phyloP scores from a whole-genome alignment of 345 rosid genomes.

The Syzygium grande region DNA sequence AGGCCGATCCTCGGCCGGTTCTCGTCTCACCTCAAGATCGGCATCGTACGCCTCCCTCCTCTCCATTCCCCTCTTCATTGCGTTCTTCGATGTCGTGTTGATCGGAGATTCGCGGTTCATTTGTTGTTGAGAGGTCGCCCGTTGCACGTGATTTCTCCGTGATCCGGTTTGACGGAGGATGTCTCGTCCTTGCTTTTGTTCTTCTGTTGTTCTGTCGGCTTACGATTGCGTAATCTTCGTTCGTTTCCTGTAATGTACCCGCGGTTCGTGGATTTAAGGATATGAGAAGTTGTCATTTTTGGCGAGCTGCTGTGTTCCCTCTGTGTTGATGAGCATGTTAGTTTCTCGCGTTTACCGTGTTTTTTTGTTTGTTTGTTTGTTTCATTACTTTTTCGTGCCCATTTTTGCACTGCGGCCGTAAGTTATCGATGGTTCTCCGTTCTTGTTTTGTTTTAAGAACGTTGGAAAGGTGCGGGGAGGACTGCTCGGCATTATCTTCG shows the following conservation, averaged over 20 bases:
- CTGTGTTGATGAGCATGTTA: not conserved
- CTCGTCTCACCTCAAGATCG: constrained; percentile 99
- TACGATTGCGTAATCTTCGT: not conserved
- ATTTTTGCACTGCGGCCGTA: rapidly evolving
- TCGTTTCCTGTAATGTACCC: not conserved
- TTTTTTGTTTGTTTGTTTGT: not conserved
- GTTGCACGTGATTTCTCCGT: not conserved
- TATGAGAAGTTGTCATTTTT: not conserved
- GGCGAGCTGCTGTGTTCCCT: not conserved
- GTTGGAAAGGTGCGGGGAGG: not conserved
- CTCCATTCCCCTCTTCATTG: not conserved
- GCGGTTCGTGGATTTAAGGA: not conserved
- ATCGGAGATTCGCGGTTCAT: not conserved
- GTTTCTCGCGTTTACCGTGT: not conserved
- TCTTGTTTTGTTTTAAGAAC: not conserved
- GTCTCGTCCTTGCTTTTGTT: not conserved
- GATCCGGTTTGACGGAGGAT: not conserved
- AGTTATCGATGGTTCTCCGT: not conserved
- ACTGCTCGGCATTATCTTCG: not conserved
- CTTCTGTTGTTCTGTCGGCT: not conserved
- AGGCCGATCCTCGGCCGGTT: constrained; percentile 94
- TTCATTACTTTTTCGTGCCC: not conserved
- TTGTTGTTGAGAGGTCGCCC: not conserved
- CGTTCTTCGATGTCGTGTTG: not conserved
- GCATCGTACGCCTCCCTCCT: constrained; percentile 45